Base-by-base conservation (phyloP, 768 basidiomycete species). In the Leccinellum albellum region DNA sequence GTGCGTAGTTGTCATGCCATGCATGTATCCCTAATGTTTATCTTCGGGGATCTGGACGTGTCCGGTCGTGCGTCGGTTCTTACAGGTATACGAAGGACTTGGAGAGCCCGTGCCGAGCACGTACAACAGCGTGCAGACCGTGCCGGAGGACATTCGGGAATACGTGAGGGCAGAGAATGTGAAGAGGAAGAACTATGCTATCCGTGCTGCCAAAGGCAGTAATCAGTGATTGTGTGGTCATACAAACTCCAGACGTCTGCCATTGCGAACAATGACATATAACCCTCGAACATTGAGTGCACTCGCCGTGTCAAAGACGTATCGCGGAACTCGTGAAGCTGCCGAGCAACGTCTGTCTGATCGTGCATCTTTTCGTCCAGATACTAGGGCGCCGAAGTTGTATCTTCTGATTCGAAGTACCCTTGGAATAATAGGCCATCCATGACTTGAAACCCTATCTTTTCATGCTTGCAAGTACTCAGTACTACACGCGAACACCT, bases 171-270 rank as follows among this genome's bases (percentile, higher is more conserved):
- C 9, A 35, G 61, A 68, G 37, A 67, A 67, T 28, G 33, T 59
- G 50, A 69, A 40, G 50, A 61, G 64, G 46, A 67, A 68, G 60
- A 67, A 60, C n/a, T 49, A 60, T 17, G 67, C 67, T 14, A 55
- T 58, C 49, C 55, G 42, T 31, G 66, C 56, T 5, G 64, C 66
- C 6, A 67, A 58, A 31, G 58, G 37, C 79, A 69, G 61, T 79
- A 81, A 60, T 82, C 15, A 35, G 15, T 35, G 33, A 35, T 35
- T 15, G 15, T 17, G 33, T 33, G 14, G 35, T 17, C 17, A 35
- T 35, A 2, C 17, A 17, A 35, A 17, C 35, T 17, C 7, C 35
- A 35, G 15, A 35, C 17, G 35, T 35, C 3, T 35, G 35, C 14
- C 33, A 15, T 7, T 6, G 12, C 31, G n/a, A n/a, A 32, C 13